phyloP scores from a whole-genome alignment of 352 stramenopile genomes.

The Phytopythium kandeliae region DNA sequence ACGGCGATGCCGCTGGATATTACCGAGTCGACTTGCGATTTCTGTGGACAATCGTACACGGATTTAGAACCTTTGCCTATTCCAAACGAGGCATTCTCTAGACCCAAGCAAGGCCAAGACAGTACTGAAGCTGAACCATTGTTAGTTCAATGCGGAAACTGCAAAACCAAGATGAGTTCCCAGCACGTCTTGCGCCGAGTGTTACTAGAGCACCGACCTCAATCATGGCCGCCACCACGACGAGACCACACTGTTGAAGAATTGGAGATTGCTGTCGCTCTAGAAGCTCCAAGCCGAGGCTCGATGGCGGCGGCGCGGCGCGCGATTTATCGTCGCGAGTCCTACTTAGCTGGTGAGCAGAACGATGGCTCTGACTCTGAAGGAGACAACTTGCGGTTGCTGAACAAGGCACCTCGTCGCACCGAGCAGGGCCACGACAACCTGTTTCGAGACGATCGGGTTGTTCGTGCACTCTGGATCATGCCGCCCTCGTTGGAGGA shows the following conservation, averaged over 20 bases:
- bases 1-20: background rate
- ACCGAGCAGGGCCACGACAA: background rate
- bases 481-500: constrained; percentile 3
- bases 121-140: background rate
- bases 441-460: background rate
- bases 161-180: background rate
- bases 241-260: background rate
- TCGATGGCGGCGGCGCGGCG: background rate
- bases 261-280: background rate
- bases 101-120: background rate
- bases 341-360: too few species aligned
- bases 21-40: background rate
- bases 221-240: background rate
- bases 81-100: background rate
- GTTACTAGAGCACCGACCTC: background rate
- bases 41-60: background rate
- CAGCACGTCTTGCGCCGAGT: background rate
- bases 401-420: background rate
- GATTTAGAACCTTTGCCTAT: background rate
- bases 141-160: background rate
- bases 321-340: background rate
- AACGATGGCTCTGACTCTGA: background rate
- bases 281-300: background rate
- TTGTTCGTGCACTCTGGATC: background rate
- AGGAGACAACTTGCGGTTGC: background rate